These are phyloP conservation scores for Xylaria intraflava DNA, from an alignment of 495 filamentous ascomycete species.

Conservation along the genomic window DNA sequence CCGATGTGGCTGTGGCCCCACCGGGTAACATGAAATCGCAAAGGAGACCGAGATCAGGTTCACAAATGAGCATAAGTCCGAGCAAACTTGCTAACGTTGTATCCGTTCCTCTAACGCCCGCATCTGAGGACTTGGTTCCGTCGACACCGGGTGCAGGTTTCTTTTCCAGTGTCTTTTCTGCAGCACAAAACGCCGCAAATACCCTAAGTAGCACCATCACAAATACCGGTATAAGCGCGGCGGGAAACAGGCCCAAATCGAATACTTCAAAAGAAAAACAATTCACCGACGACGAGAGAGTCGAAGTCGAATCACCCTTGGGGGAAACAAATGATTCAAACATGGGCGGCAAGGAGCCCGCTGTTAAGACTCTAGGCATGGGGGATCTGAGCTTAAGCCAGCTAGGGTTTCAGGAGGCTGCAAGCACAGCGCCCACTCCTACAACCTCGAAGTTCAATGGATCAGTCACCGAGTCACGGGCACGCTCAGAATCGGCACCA, in stretches of 20 bases:
- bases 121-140: slow-evolving; percentile 42
- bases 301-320: slow-evolving; percentile 42
- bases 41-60: slow-evolving; percentile 50
- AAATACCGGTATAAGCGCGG: slow-evolving; percentile 46
- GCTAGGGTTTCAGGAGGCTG: slow-evolving; percentile 58
- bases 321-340: slow-evolving; percentile 28
- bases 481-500: slow-evolving; percentile 41
- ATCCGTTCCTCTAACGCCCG: slow-evolving; percentile 66
- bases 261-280: slow-evolving; percentile 29
- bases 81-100: slow-evolving; percentile 85
- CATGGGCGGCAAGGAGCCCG: slow-evolving; percentile 57
- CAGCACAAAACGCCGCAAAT: slow-evolving; percentile 89
- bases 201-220: slow-evolving; percentile 72
- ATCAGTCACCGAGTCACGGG: slow-evolving; percentile 26
- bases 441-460: slow-evolving; percentile 39
- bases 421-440: slow-evolving; percentile 36
- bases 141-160: slow-evolving; percentile 57
- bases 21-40: slow-evolving; percentile 69
- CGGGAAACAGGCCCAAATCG: slow-evolving; percentile 35
- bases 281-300: slow-evolving; percentile 31
- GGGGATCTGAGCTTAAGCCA: slow-evolving; percentile 85
- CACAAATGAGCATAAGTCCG: slow-evolving; percentile 58
- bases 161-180: slow-evolving; percentile 88
- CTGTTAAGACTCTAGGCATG: slow-evolving; percentile 82
- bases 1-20: slow-evolving; percentile 31